Evolutionary conservation across 140 eudicot species (phyloP).

Genomic region (Flaveria floridana): DNA sequence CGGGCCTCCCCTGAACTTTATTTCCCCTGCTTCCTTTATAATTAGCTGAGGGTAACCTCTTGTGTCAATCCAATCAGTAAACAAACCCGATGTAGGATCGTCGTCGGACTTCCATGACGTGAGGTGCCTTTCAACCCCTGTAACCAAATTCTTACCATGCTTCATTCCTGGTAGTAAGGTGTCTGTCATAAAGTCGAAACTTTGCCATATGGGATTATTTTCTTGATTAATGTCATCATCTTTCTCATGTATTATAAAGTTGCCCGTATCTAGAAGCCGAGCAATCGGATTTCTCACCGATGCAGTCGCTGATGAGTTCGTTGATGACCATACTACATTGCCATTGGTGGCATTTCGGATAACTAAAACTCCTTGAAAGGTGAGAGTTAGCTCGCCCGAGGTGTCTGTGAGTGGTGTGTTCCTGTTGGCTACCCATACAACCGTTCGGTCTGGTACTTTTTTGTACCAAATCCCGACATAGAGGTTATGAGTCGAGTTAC

Average conservation of each 20-base stretch:
- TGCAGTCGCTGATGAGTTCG: conserved; percentile 16
- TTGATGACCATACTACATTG: conserved; percentile 30
- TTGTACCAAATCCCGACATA: conserved; percentile 44
- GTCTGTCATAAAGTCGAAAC: conserved; percentile 28
- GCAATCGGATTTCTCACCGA: conserved; percentile 19
- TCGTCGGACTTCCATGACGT: conserved; percentile 46
- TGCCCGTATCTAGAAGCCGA: conserved; percentile 35
- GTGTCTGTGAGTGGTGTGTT: conserved; percentile 30
- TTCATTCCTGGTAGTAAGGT: conserved; percentile 36
- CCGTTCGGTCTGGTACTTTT: conserved; percentile 17
- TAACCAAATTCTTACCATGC: conserved; percentile 34
- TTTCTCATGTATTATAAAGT: conserved; percentile 27
- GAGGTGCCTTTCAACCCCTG: conserved; percentile 34
- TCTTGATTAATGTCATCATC: conserved; percentile 8
- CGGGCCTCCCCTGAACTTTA: conserved; percentile 40
- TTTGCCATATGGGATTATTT: conserved; percentile 31
- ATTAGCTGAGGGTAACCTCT: conserved; percentile 49
- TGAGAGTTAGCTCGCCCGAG: conserved; percentile 30
- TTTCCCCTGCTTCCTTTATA: not conserved
- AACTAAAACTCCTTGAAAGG: conserved; percentile 25
- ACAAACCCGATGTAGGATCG: conserved; percentile 44
- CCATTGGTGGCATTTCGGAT: conserved; percentile 17
- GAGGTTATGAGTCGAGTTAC: conserved; percentile 1
- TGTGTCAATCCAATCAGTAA: conserved; percentile 28
- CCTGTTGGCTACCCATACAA: conserved; percentile 45